Evolutionary conservation across 1,139 yeast genomes (phyloP).

Genomic region (Groenewaldozyma auringiensis): DNA sequence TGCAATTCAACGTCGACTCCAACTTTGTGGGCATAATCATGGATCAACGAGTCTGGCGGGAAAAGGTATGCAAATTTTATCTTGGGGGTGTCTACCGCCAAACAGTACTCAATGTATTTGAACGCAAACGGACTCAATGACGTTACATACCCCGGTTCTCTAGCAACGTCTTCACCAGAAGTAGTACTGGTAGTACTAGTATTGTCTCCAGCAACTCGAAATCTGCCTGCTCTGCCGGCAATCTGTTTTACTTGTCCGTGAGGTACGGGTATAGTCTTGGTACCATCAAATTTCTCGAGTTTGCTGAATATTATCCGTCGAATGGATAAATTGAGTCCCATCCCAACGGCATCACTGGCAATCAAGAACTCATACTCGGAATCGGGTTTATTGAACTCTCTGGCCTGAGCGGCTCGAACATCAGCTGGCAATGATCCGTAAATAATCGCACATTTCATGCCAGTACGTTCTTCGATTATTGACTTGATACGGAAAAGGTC

Average conservation of each 20-base stretch:
- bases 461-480: conserved; percentile 52
- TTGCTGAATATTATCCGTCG: conserved; percentile 70
- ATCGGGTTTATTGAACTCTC: conserved; percentile 51
- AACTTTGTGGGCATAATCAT: conserved; percentile 19
- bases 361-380: conserved; percentile 73
- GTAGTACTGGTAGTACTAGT: conserved; percentile 7
- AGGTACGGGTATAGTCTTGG: conserved; percentile 40
- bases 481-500: conserved; percentile 24
- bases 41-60: conserved; percentile 25
- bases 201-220: conserved; percentile 28
- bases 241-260: conserved; percentile 70
- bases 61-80: conserved; percentile 24
- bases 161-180: conserved; percentile 11
- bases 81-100: conserved; percentile 22
- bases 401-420: conserved; percentile 79
- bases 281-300: conserved; percentile 65
- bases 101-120: conserved; percentile 25
- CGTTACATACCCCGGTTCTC: conserved; percentile 38
- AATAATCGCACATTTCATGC: conserved; percentile 73
- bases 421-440: conserved; percentile 98
- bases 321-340: conserved; percentile 88
- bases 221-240: conserved; percentile 96
- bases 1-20: conserved; percentile 18
- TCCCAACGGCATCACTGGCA: conserved; percentile 96
- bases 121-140: conserved; percentile 25